Base-by-base conservation (phyloP, 805 yeast species). In the Candida michaelii region DNA sequence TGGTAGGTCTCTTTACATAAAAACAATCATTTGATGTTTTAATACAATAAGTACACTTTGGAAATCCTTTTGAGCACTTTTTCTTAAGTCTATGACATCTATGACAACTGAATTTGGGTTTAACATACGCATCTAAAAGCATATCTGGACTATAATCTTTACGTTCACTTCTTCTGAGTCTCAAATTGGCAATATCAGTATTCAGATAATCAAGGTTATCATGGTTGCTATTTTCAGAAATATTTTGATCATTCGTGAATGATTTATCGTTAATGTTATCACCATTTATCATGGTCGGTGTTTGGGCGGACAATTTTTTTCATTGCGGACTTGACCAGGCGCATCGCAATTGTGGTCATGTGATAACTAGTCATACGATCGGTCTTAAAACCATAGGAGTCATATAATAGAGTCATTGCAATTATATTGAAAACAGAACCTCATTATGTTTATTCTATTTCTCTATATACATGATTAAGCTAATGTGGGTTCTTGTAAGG, bases 1-100 rank as follows among this genome's bases (percentile, higher is more conserved):
- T 30, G n/a, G 15, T 23, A 13, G 33, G 10, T 15, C 30, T 27
- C 13, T 34, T 34, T 9, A 40, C 25, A 49, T 70, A 70, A 43
- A 65, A 67, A 44, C 76, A 70, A 23, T 51, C 60, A 23, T 65
- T 49, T 2, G 63, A 60, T 2, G 71, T 53, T 42, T 62, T 62
- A n/a, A 35, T 40, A 47, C 76, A 70, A 48, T 66, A 60, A 31
- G 55, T 50, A 40, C 76, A 70, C 40, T 49, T 53, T 8, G 75
- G 74, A 42, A 61, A 63, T 25, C 57, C 59, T 39, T 73, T 55
- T 35, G 62, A 58, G 47, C 74, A 70, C 50, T 68, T 67, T 49
- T 70, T 70, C 56, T 70, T 70, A 43, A 70, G 56, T 29, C 68
- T 54, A 45, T 70, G 68, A 51, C 52, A 49, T 23, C 52, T 27